Percentiles rank a stretch among this genome's conserved stretches.
Conservation (phyloP, 768 basidiomycete genomes). For the Inosperma sp. region DNA sequence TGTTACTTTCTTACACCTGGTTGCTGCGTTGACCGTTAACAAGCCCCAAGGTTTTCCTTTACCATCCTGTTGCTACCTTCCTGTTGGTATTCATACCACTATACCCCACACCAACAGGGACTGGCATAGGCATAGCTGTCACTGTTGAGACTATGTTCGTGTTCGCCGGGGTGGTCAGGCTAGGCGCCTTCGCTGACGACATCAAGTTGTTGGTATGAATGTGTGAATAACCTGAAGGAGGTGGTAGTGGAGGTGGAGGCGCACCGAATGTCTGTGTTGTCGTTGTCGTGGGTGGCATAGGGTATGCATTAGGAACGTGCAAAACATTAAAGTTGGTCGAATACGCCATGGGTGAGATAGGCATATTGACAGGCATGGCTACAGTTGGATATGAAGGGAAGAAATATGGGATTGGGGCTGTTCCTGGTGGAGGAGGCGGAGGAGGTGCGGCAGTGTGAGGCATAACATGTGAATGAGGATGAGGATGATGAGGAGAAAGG, state of each 20-base stretch:
- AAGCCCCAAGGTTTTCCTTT: too few species aligned
- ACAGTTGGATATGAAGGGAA: slow-evolving; percentile 24
- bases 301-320: slow-evolving; percentile 2
- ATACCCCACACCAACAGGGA: slow-evolving; percentile 2
- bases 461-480: slow-evolving; percentile 7
- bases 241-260: not conserved
- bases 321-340: slow-evolving; percentile 6
- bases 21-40: too few species aligned
- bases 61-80: not conserved
- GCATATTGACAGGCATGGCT: slow-evolving; percentile 20
- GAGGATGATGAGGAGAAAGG: slow-evolving; percentile 3
- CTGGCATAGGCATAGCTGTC: slow-evolving; percentile 4
- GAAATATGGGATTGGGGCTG: slow-evolving; percentile 21
- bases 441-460: slow-evolving; percentile 10
- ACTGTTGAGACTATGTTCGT: not conserved
- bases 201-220: not conserved
- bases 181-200: not conserved
- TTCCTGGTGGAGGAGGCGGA: slow-evolving; percentile 2
- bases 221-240: slow-evolving; percentile 3
- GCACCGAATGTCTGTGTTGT: not conserved
- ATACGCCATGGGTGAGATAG: slow-evolving; percentile 9
- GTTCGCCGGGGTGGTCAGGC: not conserved
- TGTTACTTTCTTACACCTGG: too few species aligned
- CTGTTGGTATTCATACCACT: not conserved
- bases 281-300: not conserved